Conservation (phyloP, 306 rosid species). For the Pterocarpus macrocarpus region DNA sequence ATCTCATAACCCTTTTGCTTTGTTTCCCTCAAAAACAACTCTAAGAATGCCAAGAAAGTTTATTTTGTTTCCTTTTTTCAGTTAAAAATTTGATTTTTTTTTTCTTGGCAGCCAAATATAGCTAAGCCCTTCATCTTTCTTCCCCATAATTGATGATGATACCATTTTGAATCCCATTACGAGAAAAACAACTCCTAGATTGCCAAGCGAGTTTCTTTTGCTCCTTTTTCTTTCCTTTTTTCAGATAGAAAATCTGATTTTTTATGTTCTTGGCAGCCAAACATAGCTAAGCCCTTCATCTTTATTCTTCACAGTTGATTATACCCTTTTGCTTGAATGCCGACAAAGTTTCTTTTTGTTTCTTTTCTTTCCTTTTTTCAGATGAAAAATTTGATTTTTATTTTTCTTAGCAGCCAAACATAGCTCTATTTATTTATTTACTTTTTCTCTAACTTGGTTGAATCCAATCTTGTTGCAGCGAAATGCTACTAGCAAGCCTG, state of each 20-base stretch:
- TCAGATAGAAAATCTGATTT: not conserved
- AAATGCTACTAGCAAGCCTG: conserved; percentile 52
- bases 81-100: too few relatives aligned
- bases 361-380: not conserved
- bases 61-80: too few relatives aligned
- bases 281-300: not conserved
- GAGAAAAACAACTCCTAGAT: not conserved
- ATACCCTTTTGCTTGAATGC: not conserved
- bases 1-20: not conserved
- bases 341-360: not conserved
- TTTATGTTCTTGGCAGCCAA: not conserved
- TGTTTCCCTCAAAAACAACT: not conserved
- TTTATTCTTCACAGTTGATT: not conserved
- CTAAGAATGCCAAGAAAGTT: not conserved
- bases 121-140: not conserved
- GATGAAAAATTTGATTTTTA: not conserved
- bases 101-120: not conserved
- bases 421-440: conserved; percentile 33
- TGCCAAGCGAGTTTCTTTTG: conserved; percentile 16
- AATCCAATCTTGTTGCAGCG: conserved; percentile 52
- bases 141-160: not conserved
- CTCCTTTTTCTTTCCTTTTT: not conserved
- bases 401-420: conserved; percentile 9
- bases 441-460: not conserved
- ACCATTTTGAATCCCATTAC: not conserved